Evolutionary conservation across 2,329 filamentous ascomycete species (phyloP).

Genomic region (Microsporum canis): DNA sequence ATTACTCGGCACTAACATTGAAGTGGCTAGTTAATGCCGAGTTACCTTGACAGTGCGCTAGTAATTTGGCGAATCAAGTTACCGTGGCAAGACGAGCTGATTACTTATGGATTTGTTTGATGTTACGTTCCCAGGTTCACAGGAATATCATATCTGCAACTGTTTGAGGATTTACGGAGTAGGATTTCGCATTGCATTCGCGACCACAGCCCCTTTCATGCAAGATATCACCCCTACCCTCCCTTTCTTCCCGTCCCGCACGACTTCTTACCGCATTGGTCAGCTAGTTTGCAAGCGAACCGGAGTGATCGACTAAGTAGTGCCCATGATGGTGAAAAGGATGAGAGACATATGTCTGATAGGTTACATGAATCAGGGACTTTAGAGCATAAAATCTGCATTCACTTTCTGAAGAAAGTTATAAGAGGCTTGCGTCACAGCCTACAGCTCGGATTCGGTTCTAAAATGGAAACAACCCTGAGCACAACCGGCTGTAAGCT

Average conservation of each 20-base stretch:
- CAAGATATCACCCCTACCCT: neutral
- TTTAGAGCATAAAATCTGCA: neutral
- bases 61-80: neutral
- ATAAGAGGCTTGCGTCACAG: neutral
- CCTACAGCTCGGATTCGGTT: neutral
- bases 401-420: neutral
- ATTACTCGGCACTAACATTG: neutral
- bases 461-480: neutral
- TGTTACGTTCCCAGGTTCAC: neutral
- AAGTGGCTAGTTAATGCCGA: slow-evolving; percentile 1
- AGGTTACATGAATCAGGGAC: neutral
- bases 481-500: neutral
- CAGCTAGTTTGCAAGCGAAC: neutral
- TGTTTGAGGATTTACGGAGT: neutral
- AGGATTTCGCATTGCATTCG: slow-evolving; percentile 2
- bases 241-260: neutral
- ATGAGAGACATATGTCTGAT: neutral
- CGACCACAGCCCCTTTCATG: neutral
- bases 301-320: neutral
- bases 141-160: neutral
- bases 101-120: neutral
- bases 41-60: neutral
- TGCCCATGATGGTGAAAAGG: neutral
- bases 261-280: slow-evolving; percentile 1
- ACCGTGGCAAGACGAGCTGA: slow-evolving; percentile 3